These are phyloP conservation scores for Diplocarpon mali DNA, from an alignment of 2,329 filamentous ascomycete species.

Conservation along the genomic window DNA sequence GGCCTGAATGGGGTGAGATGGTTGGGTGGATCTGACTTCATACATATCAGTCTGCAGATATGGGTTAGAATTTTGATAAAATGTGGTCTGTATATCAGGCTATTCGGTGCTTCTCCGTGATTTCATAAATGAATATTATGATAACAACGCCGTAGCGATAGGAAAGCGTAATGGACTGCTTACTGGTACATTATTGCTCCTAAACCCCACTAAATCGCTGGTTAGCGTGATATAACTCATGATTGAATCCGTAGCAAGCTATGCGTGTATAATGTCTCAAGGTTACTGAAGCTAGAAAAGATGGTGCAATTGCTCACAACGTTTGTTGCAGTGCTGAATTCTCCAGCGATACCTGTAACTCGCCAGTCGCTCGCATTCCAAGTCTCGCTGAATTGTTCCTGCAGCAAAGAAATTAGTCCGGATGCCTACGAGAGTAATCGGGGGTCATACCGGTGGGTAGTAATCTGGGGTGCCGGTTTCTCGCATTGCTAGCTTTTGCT, in stretches of 20 bases:
- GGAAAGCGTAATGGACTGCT: neutral
- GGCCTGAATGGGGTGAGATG: neutral
- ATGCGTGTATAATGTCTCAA: too few relatives aligned
- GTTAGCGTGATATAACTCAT: too few relatives aligned
- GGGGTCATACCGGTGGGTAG: too few relatives aligned
- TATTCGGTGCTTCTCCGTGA: neutral
- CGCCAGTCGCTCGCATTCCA: neutral
- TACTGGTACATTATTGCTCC: conserved; percentile 2
- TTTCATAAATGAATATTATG: neutral
- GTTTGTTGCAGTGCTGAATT: neutral
- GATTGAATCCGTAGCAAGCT: too few relatives aligned
- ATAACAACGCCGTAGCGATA: neutral
- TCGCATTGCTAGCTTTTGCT: too few relatives aligned
- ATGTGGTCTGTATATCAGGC: neutral
- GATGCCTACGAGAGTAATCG: too few relatives aligned
- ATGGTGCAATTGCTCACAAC: neutral
- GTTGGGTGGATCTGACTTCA: neutral
- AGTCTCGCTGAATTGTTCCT: too few relatives aligned
- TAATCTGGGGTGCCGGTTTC: too few relatives aligned
- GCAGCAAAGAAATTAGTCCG: too few relatives aligned
- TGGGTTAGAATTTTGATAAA: neutral
- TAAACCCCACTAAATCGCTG: neutral
- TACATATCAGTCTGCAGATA: neutral
- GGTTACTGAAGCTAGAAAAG: too few relatives aligned
- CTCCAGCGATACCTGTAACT: neutral